Base-by-base conservation (phyloP, 768 basidiomycete genomes). In the Mycena galopus region DNA sequence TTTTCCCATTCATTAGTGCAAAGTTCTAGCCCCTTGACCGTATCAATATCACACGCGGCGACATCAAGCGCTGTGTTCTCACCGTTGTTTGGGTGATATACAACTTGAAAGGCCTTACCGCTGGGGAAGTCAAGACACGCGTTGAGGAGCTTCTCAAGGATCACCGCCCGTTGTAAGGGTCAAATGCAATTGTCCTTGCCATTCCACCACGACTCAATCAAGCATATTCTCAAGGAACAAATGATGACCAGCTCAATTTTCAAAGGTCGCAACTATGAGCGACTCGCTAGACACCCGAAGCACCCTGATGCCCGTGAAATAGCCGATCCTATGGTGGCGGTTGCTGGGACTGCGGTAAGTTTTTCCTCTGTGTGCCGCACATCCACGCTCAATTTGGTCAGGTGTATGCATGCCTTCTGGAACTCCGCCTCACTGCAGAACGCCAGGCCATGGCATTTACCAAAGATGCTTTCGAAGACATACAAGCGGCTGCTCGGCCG, bases 91-190 rank as follows among this genome's bases (percentile, higher is more conserved):
- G 25, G 5, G 57, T 16, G 0, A 17, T 60, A 4, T 71, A 23
- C n/a, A 0, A 10, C 12, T 47, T 71, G 16, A 21, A 35, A 0
- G 63, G 23, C 14, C 5, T 65, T 21, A 0, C 29, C 0, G 56
- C 56, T 4, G 62, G 11, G 16, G 6, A 71, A 8, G 50, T 60
- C 32, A 71, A 71, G 27, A 29, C 1, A 2, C 57, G 44, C 1
- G 50, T 71, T 9, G 63, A 65, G 17, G 57, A 60, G 16, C 44
- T 59, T 6, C 69, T 71, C 21, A 51, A 71, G n/a, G 69, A 71
- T 19, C 69, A 71, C 21, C 29, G 63, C 30, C 16, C 21, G 19
- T 53, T 29, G 35, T 3, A 3, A 69, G 67, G 67, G 59, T 1
- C 58, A 39, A 19, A 25, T 69, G 16, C 33, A 44, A 2, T 44